Base-by-base conservation (phyloP, 176 grass and related monocot species). In the Pontederia paniculata region DNA sequence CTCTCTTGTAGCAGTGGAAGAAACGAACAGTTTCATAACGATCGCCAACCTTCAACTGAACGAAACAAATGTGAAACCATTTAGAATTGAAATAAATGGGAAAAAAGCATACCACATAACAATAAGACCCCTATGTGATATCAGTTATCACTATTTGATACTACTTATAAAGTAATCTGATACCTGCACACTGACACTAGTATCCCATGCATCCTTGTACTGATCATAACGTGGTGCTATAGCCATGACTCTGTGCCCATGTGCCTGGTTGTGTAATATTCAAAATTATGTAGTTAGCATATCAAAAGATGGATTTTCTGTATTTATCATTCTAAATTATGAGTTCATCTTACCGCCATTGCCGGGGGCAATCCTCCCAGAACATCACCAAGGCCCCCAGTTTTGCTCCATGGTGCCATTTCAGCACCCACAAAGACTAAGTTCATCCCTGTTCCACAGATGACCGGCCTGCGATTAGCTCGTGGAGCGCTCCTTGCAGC, bases 381-480 rank as follows among this genome's bases (percentile, higher is more conserved):
- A 50, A 89, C 91, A 60, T 97, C 91, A 0, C 91, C 91, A 14
- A 97, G 85, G 10, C 82, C 91, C 0, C 91, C 86, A 11, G 91
- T 97, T 74, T 89, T 97, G 68, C 91, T 97, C 91, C 91, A 97
- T 0, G 91, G 91, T 37, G 82, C 91, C 76, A 89, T 71, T 77
- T 97, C 86, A 50, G 91, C 79, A 4, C 79, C 77, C 9, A 97
- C 80, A 52, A 87, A 90, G 44, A 97, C 54, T 8, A 97, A 12
- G 66, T 78, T 97, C 86, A 97, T 89, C 60, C 91, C 86, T 18
- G 17, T 21, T 65, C 74, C 74, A 67, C 68, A 70, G 6, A 84
- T 60, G 51, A 83, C 72, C 41, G 47, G 13, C 50, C 72, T 20
- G 2, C 17, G 18, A 25, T 15, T 51, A 22, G 1, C 16, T 42